Conservation (phyloP, 495 filamentous ascomycete species). For the Aspergillus funiculosus region DNA sequence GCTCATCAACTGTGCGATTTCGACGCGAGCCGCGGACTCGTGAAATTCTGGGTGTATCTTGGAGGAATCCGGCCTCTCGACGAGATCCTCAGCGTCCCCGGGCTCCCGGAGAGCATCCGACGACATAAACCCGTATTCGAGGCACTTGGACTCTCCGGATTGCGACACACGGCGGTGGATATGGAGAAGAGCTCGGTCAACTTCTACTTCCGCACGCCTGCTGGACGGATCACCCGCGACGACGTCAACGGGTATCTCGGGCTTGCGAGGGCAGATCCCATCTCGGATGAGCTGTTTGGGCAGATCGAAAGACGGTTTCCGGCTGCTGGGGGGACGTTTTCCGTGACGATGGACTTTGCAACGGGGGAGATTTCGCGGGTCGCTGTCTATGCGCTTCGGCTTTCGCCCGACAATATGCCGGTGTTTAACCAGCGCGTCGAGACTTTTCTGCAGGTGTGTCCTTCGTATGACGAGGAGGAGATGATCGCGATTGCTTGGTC, state of each 20-base stretch:
- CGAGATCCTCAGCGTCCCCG: not conserved
- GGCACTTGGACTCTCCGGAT: not conserved
- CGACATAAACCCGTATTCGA: not conserved
- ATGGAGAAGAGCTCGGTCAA: not conserved
- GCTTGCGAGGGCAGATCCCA: not conserved
- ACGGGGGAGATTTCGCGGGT: not conserved
- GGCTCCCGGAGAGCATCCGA: not conserved
- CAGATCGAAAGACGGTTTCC: not conserved
- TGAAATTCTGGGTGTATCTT: not conserved
- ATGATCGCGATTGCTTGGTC: not conserved
- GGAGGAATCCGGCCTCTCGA: not conserved
- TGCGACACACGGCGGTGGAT: not conserved
- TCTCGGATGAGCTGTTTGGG: not conserved
- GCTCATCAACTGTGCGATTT: not conserved
- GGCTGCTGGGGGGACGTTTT: not conserved
- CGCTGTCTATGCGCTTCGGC: not conserved
- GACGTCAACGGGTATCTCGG: not conserved
- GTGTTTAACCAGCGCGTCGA: not conserved
- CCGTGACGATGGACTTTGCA: not conserved
- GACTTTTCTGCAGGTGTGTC: not conserved
- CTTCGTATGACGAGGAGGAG: not conserved
- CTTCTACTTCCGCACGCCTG: not conserved
- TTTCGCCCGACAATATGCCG: not conserved
- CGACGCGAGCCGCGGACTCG: not conserved
- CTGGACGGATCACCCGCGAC: not conserved